Base-by-base conservation (phyloP, 2,329 filamentous ascomycete species). In the Clonostachys rosea region DNA sequence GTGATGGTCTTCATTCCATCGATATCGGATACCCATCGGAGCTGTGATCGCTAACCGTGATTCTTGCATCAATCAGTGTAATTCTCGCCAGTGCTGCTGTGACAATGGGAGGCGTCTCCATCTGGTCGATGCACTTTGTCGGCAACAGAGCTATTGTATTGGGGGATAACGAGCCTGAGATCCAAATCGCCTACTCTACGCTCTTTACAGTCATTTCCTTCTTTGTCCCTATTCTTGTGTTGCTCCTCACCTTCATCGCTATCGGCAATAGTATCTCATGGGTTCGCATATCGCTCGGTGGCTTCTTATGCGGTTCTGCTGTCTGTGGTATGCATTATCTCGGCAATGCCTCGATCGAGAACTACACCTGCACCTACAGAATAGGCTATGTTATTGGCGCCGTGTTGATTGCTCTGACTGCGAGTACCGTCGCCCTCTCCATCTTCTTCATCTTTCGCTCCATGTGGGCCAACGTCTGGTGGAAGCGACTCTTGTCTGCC, bases 251-350 rank as follows among this genome's bases (percentile, higher is more conserved):
- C 16, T 91, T 95, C 58, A 75, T 85, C 49, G 76, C 83, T 34
- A 81, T 87, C 41, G 88, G 82, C 6, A 74, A 76, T 30, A 76
- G 76, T 55, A 73, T 85, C 14, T 76, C 75, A 16, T 78, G 78
- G 65, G 66, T 76, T 64, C 78, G 83, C 40, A 75, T 87, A 11
- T 59, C 75, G 8, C 59, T 80, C 6, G 85, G 86, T 9, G 89
- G 89, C 8, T 59, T 81, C 2, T 73, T 91, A 40, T 86, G 86
- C 2, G 90, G 90, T 13, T 73, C 83, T 6, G 84, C 88, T 18
- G 85, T 94, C 44, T 89, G 86, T 49, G 87, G 86, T 34, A 94
- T 95, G 89, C 88, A 95, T 63, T 95, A 94, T 58, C 72, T 92
- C 16, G 89, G 89, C 16, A 91, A 95, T 60, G 79, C 86, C 34